Percentiles rank a stretch among this genome's conserved stretches.
phyloP scores from a whole-genome alignment of 768 basidiomycete genomes.

The Scleroderma citrinum region DNA sequence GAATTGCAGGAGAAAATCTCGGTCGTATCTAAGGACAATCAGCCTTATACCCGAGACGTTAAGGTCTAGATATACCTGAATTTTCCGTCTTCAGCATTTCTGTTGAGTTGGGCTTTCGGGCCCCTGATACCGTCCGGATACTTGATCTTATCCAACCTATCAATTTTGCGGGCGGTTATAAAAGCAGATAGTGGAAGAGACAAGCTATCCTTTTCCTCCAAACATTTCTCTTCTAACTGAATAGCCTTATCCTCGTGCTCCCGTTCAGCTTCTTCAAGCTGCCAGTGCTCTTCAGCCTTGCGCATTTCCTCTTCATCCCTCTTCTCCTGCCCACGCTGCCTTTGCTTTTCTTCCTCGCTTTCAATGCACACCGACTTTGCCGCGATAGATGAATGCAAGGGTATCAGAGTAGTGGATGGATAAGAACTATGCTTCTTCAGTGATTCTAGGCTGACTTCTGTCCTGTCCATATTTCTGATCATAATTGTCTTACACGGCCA shows the following conservation, averaged over 20 bases:
- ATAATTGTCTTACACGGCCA: slow-evolving; percentile 40
- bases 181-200: slow-evolving; percentile 49
- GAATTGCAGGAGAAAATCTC: slow-evolving; percentile 96
- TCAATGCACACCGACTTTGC: slow-evolving; percentile 52
- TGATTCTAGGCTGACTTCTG: slow-evolving; percentile 53
- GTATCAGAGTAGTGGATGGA: slow-evolving; percentile 34
- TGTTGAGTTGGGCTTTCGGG: slow-evolving; percentile 80
- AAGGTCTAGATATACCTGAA: slow-evolving; percentile 53
- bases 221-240: slow-evolving; percentile 27
- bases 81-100: slow-evolving; percentile 78
- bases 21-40: slow-evolving; percentile 62
- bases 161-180: slow-evolving; percentile 78
- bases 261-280: slow-evolving; percentile 31
- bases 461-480: slow-evolving; percentile 60
- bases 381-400: slow-evolving; percentile 30
- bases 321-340: slow-evolving; percentile 40
- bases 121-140: slow-evolving; percentile 84
- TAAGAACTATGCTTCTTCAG: slow-evolving; percentile 45
- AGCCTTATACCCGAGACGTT: not conserved
- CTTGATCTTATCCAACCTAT: slow-evolving; percentile 66
- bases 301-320: slow-evolving; percentile 34
- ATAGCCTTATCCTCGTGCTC: slow-evolving; percentile 21
- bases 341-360: slow-evolving; percentile 49
- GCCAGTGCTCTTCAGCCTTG: slow-evolving; percentile 38
- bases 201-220: slow-evolving; percentile 30